Evolutionary conservation across 108 stramenopile genomes (phyloP).

Genomic region (Nitzschia palea): DNA sequence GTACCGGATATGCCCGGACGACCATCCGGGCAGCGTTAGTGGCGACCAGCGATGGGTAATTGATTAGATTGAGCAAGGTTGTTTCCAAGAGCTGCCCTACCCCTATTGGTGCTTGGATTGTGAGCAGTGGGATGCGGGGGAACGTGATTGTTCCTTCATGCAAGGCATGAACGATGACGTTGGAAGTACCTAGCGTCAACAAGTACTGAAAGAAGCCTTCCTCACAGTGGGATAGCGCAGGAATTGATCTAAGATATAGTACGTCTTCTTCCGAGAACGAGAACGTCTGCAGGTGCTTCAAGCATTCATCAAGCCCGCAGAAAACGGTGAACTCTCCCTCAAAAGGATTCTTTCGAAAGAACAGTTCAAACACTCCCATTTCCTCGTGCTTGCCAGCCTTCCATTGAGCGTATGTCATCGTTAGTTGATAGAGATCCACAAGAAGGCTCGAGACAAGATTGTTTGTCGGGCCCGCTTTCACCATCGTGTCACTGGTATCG

Average conservation of each 20-base stretch:
- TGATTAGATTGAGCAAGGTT: constrained; percentile 92
- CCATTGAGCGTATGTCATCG: constrained; percentile 99
- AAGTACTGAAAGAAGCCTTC: constrained; percentile 87
- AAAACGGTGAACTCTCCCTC: constrained; percentile 91
- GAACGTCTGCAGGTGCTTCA: constrained; percentile 73
- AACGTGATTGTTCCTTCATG: constrained; percentile 89
- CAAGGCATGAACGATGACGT: constrained; percentile 74
- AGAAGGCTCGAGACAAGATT: constrained; percentile 85
- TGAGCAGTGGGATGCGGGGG: constrained; percentile 80
- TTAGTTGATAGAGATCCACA: constrained; percentile 98
- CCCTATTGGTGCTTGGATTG: constrained; percentile 86
- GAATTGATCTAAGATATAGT: constrained; percentile 71
- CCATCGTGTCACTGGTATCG: too few species aligned
- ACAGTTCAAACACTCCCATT: constrained; percentile 85
- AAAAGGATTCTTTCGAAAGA: constrained; percentile 98
- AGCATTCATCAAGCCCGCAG: constrained; percentile 90
- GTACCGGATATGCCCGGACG: constrained; percentile 72
- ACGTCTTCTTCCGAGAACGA: constrained; percentile 80
- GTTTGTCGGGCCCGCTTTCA: constrained; percentile 6
- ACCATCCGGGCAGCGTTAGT: constrained; percentile 98
- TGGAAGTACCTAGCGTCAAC: constrained; percentile 62
- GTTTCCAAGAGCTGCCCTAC: constrained; percentile 96
- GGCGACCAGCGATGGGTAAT: constrained; percentile 90
- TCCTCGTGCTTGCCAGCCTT: constrained; percentile 81
- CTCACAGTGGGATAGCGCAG: constrained; percentile 66